Evolutionary conservation across 2,329 filamentous ascomycete species (phyloP), one percentile per base, ranked within the genome.

Genomic region (Exophiala sideris): DNA sequence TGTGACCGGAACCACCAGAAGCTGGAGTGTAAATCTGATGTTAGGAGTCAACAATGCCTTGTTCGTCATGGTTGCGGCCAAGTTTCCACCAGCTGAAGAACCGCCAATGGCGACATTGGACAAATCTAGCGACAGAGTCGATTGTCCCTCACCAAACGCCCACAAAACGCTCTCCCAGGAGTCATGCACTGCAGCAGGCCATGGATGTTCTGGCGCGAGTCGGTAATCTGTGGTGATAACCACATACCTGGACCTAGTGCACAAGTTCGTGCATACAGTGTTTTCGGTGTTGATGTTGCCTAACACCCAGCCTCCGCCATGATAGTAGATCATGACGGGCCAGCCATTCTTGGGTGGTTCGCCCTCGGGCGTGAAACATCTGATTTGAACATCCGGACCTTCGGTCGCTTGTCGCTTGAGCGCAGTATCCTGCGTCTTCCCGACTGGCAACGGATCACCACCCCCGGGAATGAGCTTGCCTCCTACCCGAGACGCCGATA

Each of bases 201-300:
- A 44, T 6, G 41, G 41, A 9, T 44, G 41, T 44, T 44, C 34
- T 8, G 38, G 46, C 5, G 34, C 48, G 10, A 41, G 80, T 77
- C 80, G 70, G 59, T 82, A 83, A 58, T 82, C 79, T 0, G 79
- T 76, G 1, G 75, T 74, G n/a, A 83, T 70, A 1, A 83, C 79
- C 0, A 83, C 78, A 52, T 74, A 78, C 6, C 72, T 73, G 0
- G 72, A 74, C 9, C 77, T 69, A 18, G 71, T 70, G 57, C 78
- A 81, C 9, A 84, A 64, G 59, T 82, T 76, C n/a, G 78, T 76
- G 47, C 78, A 79, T 2, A 83, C 76, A 3, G 74, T 72, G 59
- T 83, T 83, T 67, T 84, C 81, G 0, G 79, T 82, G 55, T 79
- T 73, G 40, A 83, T 80, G 42, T 77, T 80, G 0, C 80, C 80